These are phyloP conservation scores for Isatis tinctoria DNA, from an alignment of 345 rosid genomes.

Conservation along the genomic window DNA sequence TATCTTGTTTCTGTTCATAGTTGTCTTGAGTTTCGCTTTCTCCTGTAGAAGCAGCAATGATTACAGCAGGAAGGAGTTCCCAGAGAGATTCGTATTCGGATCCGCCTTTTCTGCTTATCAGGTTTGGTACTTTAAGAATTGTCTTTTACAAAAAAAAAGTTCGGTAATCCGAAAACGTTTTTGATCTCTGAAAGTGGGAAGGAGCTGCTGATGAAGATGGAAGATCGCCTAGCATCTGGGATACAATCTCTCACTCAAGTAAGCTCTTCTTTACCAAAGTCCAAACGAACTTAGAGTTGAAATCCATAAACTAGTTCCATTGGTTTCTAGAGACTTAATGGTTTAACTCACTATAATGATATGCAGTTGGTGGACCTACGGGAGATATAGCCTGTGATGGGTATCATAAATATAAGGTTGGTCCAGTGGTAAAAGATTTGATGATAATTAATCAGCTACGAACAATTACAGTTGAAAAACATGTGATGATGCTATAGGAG, in stretches of 20 bases:
- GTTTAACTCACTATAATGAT: no score
- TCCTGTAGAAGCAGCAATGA: not conserved
- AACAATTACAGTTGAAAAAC: no score
- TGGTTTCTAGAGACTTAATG: no score
- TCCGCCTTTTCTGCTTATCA: conserved; percentile 49
- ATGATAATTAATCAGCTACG: no score
- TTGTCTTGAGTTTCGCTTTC: not conserved
- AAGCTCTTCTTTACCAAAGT: not conserved
- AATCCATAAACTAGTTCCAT: not conserved
- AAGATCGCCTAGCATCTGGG: conserved; percentile 53
- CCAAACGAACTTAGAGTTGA: not conserved
- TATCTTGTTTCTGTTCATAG: not conserved
- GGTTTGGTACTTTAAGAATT: conserved; percentile 27
- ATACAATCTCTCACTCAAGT: conserved; percentile 39
- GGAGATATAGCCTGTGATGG: conserved; percentile 47
- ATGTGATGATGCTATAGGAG: conserved; percentile 36
- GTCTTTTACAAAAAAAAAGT: not conserved
- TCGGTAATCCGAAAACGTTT: not conserved
- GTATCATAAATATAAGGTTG: conserved; percentile 60
- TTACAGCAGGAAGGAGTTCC: conserved; percentile 46
- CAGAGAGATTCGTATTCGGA: conserved; percentile 53
- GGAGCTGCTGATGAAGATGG: conserved; percentile 58
- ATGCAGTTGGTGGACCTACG: conserved; percentile 25
- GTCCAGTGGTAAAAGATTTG: not conserved
- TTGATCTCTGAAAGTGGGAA: conserved; percentile 27